Conservation (phyloP, 2,329 filamentous ascomycete genomes). For the Paraphoma sp. region DNA sequence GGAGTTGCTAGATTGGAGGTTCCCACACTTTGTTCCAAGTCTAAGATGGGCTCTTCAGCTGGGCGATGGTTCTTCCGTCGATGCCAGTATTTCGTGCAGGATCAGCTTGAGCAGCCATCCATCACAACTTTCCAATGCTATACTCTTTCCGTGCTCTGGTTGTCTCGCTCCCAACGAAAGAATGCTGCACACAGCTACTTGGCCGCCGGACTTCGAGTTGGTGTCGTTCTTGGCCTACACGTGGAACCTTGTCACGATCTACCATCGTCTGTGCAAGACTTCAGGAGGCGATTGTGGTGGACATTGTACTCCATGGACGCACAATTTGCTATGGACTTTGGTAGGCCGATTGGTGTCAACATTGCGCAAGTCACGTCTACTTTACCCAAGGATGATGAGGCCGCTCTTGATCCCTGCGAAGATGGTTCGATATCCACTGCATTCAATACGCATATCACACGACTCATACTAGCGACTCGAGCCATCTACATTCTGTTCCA, state of each 20-base stretch:
- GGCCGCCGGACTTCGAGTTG: constrained; percentile 53
- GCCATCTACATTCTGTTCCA: constrained; percentile 47
- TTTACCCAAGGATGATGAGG: constrained; percentile 43
- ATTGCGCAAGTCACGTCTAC: constrained; percentile 43
- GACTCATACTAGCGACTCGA: constrained; percentile 43
- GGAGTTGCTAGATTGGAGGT: constrained; percentile 9
- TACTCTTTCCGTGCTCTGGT: constrained; percentile 54
- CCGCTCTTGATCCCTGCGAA: neutral
- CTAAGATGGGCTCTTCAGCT: constrained; percentile 36
- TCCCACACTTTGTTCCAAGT: neutral
- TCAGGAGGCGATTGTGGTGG: constrained; percentile 60
- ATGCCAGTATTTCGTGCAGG: constrained; percentile 52
- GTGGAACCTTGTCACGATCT: constrained; percentile 51
- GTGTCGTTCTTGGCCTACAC: constrained; percentile 58
- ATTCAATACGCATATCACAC: constrained; percentile 47
- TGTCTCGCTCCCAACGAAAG: constrained; percentile 57
- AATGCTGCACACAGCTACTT: constrained; percentile 56
- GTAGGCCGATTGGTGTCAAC: constrained; percentile 52
- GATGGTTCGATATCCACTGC: constrained; percentile 9
- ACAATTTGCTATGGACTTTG: constrained; percentile 56
- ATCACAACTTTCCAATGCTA: constrained; percentile 59
- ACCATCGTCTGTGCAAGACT: constrained; percentile 44
- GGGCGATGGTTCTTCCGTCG: constrained; percentile 55
- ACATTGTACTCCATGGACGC: constrained; percentile 54
- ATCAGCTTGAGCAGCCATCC: constrained; percentile 57